Conservation (phyloP, 2,329 filamentous ascomycete species). For the Endothia cerciana region DNA sequence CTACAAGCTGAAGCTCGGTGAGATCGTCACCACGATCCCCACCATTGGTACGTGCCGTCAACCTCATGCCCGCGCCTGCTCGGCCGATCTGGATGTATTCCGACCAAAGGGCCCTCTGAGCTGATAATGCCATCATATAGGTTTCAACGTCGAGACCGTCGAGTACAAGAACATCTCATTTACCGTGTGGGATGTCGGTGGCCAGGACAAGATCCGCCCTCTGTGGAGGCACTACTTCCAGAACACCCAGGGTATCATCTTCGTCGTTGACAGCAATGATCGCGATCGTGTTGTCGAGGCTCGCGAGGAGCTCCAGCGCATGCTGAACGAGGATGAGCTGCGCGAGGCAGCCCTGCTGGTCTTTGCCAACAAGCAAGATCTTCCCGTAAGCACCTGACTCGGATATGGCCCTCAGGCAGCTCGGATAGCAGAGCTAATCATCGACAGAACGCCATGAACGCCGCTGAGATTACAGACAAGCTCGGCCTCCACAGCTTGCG, state of each 20-base stretch:
- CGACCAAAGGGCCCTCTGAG: conserved; percentile 17
- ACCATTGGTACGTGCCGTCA: conserved; percentile 76
- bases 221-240: conserved; percentile 99
- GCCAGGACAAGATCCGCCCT: conserved; percentile 99
- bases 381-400: conserved; percentile 68
- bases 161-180: conserved; percentile 99
- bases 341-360: conserved; percentile 95
- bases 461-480: conserved; percentile 99
- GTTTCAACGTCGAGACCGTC: conserved; percentile 99
- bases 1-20: conserved; percentile 99
- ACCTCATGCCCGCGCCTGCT: conserved; percentile 3
- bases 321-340: conserved; percentile 99
- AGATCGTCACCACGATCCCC: conserved; percentile 98
- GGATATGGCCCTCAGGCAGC: conserved; percentile 19
- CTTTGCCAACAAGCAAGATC: conserved; percentile 99
- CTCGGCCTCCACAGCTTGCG: conserved; percentile 98
- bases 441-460: conserved; percentile 95
- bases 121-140: conserved; percentile 47
- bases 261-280: conserved; percentile 99
- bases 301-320: conserved; percentile 93
- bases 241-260: conserved; percentile 99
- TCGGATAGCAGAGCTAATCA: conserved; percentile 33
- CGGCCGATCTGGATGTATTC: neutral
- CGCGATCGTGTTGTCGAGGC: conserved; percentile 97
- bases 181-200: conserved; percentile 99